Percentiles rank a stretch among this genome's conserved stretches.
phyloP scores from a whole-genome alignment of 139 green algal genomes.

The Desmodesmus armatus region DNA sequence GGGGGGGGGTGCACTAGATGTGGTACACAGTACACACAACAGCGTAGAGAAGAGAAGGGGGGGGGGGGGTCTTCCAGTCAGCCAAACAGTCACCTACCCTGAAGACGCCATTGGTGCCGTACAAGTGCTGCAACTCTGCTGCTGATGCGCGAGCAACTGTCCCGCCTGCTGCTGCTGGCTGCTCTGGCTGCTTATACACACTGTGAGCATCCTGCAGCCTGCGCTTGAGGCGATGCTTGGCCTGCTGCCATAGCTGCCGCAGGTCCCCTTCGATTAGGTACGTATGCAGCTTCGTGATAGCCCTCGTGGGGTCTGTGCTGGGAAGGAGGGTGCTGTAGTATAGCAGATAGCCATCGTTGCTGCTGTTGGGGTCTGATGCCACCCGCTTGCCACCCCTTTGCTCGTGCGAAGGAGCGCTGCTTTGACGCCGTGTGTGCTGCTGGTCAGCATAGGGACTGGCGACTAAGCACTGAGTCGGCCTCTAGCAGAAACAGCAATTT shows the following conservation, averaged over 20 bases:
- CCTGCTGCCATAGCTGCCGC: conserved; percentile 27
- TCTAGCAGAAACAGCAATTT: too few species aligned
- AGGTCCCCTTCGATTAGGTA: conserved; percentile 21
- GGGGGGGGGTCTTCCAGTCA: not conserved
- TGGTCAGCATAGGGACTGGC: too few species aligned
- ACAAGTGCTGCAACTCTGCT: conserved; percentile 43
- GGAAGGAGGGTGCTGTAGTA: not conserved
- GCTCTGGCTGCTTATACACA: conserved; percentile 16
- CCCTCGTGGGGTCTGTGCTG: conserved; percentile 26
- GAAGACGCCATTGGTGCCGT: conserved; percentile 49
- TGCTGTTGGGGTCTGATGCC: conserved; percentile 21
- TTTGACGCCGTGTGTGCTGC: conserved; percentile 22
- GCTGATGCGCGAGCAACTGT: not conserved
- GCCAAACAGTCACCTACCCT: conserved; percentile 31
- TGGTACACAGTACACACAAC: too few species aligned
- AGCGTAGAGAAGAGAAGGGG: too few species aligned
- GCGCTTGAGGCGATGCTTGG: conserved; percentile 42
- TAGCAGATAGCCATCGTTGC: conserved; percentile 12
- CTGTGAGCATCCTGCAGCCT: conserved; percentile 43
- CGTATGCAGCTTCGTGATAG: conserved; percentile 19
- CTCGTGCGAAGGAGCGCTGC: conserved; percentile 20
- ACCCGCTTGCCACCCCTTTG: conserved; percentile 32
- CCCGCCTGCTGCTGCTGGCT: not conserved
- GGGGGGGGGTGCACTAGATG: not conserved
- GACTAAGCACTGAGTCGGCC: too few species aligned